phyloP scores from a whole-genome alignment of 1,139 yeast species.

The Pichia sp. region DNA sequence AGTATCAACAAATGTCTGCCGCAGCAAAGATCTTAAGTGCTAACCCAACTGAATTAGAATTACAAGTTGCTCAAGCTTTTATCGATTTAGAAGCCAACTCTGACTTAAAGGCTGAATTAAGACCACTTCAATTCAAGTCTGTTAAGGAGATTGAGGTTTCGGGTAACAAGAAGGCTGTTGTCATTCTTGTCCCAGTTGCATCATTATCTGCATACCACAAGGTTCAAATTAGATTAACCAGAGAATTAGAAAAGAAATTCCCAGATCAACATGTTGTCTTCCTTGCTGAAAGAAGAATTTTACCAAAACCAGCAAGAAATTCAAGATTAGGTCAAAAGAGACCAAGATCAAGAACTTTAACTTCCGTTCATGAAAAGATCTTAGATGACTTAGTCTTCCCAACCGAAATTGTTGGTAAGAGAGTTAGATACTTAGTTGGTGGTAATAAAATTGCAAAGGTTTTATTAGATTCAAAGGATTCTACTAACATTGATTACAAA shows the following conservation, averaged over 20 bases:
- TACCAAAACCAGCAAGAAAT: slow-evolving; percentile 92
- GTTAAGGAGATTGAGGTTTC: slow-evolving; percentile 97
- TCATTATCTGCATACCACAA: slow-evolving; percentile 90
- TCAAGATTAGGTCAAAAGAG: slow-evolving; percentile 96
- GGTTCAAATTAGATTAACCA: slow-evolving; percentile 95
- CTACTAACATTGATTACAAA: slow-evolving; percentile 96
- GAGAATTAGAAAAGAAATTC: slow-evolving; percentile 99
- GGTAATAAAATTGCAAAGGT: slow-evolving; percentile 99
- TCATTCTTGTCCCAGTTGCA: slow-evolving; percentile 97
- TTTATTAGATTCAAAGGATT: slow-evolving; percentile 96
- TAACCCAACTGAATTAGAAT: slow-evolving; percentile 96
- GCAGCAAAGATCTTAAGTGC: slow-evolving; percentile 89
- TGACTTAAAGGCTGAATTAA: slow-evolving; percentile 95
- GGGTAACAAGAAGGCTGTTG: slow-evolving; percentile 99
- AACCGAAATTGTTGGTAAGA: slow-evolving; percentile 98
- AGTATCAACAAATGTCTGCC: slow-evolving; percentile 67
- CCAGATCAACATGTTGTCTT: slow-evolving; percentile 99
- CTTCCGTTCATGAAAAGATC: slow-evolving; percentile 98
- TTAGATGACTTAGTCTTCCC: slow-evolving; percentile 99
- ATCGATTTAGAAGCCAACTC: slow-evolving; percentile 94
- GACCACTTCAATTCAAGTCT: slow-evolving; percentile 98
- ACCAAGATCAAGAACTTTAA: slow-evolving; percentile 99
- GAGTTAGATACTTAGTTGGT: slow-evolving; percentile 98
- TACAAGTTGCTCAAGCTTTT: slow-evolving; percentile 99
- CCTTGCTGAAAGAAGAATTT: slow-evolving; percentile 99